A percentile compares a stretch with the other conserved stretches of the same genome.
These are phyloP conservation scores for Neostapfia colusana DNA, from an alignment of 176 grass and related monocot species.

Conservation along the genomic window DNA sequence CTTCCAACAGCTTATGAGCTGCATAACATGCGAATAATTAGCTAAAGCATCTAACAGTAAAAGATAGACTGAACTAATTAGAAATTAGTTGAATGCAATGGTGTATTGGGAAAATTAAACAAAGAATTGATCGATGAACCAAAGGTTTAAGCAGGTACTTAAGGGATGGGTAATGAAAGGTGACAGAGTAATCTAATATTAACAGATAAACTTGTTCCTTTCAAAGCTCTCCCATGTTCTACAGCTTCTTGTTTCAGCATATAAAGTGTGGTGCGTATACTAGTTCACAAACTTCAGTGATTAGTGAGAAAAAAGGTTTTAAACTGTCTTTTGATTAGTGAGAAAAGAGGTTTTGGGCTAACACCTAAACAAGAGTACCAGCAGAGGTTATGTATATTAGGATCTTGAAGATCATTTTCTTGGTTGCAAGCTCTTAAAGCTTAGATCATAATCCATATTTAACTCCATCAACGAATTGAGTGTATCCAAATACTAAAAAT, in stretches of 20 bases:
- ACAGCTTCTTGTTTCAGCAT: not conserved
- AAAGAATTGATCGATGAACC: not conserved
- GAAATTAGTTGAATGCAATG: not conserved
- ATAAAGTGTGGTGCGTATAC: not conserved
- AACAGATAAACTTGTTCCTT: not conserved
- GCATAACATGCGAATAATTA: slow-evolving; percentile 25
- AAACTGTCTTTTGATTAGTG: not conserved
- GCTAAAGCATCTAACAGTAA: slow-evolving; percentile 1
- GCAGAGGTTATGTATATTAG: slow-evolving; percentile 17
- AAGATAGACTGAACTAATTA: not conserved
- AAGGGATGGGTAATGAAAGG: not conserved
- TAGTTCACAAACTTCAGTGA: slow-evolving; percentile 24
- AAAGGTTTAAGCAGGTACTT: not conserved
- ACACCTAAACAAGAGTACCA: not conserved
- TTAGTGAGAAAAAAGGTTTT: not conserved
- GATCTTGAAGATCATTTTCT: not conserved
- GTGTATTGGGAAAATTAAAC: not conserved
- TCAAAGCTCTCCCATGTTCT: not conserved
- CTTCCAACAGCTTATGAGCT: slow-evolving; percentile 66
- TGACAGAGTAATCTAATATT: not conserved
- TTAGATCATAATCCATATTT: slow-evolving; percentile 17
- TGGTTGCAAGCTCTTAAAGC: not conserved
- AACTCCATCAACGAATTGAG: not conserved
- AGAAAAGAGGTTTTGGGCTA: not conserved
- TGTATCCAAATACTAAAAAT: not conserved